Evolutionary conservation across 306 rosid species (phyloP).

Genomic region (Corylus heterophylla): DNA sequence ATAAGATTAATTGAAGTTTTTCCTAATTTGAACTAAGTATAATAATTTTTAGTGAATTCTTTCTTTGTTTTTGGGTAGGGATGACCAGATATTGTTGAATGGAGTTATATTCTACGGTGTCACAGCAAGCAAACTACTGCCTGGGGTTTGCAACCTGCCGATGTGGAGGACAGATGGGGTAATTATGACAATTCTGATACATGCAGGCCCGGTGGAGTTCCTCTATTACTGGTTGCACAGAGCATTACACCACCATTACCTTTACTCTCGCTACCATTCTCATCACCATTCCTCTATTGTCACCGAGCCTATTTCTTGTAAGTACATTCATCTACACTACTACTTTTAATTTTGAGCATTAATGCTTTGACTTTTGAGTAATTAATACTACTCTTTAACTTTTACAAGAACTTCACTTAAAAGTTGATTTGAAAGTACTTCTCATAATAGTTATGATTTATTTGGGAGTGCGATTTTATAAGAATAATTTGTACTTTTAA

Average conservation of each 20-base stretch:
- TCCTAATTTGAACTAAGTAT: too few relatives aligned
- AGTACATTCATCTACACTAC: neutral
- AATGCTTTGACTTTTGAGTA: too few relatives aligned
- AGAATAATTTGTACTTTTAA: too few relatives aligned
- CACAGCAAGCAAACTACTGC: neutral
- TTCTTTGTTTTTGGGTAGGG: constrained; percentile 27
- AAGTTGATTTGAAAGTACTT: too few relatives aligned
- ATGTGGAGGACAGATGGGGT: constrained; percentile 39
- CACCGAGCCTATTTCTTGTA: constrained; percentile 56
- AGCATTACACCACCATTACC: constrained; percentile 55
- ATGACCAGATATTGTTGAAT: constrained; percentile 44
- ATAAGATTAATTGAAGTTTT: too few relatives aligned
- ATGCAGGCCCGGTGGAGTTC: constrained; percentile 45
- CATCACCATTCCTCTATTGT: constrained; percentile 58
- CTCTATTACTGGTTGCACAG: constrained; percentile 56
- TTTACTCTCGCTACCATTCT: constrained; percentile 54
- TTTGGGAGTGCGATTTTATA: too few relatives aligned
- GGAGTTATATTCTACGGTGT: constrained; percentile 19
- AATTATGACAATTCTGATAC: constrained; percentile 27
- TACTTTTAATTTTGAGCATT: too few relatives aligned
- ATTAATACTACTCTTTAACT: too few relatives aligned
- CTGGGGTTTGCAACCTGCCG: constrained; percentile 8
- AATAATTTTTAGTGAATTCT: too few relatives aligned
- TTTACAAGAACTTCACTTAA: too few relatives aligned
- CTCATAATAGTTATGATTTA: too few relatives aligned